Percentiles rank a stretch among this genome's conserved stretches.
phyloP scores from a whole-genome alignment of 2,329 filamentous ascomycete genomes.

The Aphanocladium album region DNA sequence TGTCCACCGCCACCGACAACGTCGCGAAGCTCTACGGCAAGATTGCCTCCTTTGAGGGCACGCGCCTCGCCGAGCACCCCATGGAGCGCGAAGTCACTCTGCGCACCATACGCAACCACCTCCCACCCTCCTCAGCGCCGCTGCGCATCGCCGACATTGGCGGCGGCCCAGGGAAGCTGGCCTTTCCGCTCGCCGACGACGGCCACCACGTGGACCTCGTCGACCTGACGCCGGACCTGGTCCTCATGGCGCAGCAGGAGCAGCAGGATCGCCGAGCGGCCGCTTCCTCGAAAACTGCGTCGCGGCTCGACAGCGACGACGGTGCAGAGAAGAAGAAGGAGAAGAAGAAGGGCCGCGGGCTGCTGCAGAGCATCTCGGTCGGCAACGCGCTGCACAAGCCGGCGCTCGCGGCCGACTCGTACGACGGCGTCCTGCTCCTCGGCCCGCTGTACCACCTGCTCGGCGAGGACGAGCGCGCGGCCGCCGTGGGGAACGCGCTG shows the following conservation, averaged over 20 bases:
- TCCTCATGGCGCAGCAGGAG: slow-evolving; percentile 4
- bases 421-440: slow-evolving; percentile 14
- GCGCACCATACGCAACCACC: slow-evolving; percentile 10
- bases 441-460: slow-evolving; percentile 14
- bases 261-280: slow-evolving; percentile 2
- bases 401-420: neutral
- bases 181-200: slow-evolving; percentile 16
- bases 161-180: slow-evolving; percentile 14
- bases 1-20: neutral
- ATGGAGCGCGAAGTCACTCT: slow-evolving; percentile 17
- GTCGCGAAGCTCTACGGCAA: slow-evolving; percentile 12
- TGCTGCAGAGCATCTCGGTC: slow-evolving; percentile 9
- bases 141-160: slow-evolving; percentile 14
- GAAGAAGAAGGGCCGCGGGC: neutral
- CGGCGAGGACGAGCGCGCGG: slow-evolving; percentile 7
- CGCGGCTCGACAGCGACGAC: neutral
- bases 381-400: slow-evolving; percentile 8
- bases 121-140: neutral
- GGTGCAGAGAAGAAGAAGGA: neutral
- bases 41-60: slow-evolving; percentile 12
- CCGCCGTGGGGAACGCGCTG: slow-evolving; percentile 9
- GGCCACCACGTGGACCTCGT: slow-evolving; percentile 16
- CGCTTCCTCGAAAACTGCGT: too few relatives aligned
- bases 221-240: slow-evolving; percentile 14
- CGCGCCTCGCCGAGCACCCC: slow-evolving; percentile 12